phyloP scores from a whole-genome alignment of 1,284 basidiomycete species.

The Cryptococcus wingfieldii region DNA sequence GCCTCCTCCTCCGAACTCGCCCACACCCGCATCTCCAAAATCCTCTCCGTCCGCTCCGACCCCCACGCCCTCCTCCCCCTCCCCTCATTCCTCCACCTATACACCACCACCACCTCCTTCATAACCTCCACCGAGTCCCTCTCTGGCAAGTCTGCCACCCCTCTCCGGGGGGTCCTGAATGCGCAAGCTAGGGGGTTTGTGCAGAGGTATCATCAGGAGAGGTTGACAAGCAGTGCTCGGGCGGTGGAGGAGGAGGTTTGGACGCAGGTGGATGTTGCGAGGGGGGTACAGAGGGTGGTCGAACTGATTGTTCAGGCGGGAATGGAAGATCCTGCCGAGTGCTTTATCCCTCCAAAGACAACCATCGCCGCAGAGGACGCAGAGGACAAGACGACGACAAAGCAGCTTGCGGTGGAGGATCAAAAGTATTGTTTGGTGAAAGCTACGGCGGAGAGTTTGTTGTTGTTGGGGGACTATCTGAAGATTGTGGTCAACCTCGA shows the following conservation, averaged over 20 bases:
- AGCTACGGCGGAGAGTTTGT: slow-evolving; percentile 74
- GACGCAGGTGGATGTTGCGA: slow-evolving; percentile 69
- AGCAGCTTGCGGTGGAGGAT: slow-evolving; percentile 78
- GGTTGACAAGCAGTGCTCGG: slow-evolving; percentile 77
- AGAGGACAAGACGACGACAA: slow-evolving; percentile 37
- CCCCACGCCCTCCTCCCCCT: slow-evolving; percentile 71
- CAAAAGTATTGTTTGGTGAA: slow-evolving; percentile 77
- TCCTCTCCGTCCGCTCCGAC: slow-evolving; percentile 70
- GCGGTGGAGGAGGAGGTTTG: slow-evolving; percentile 59
- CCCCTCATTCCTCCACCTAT: slow-evolving; percentile 71
- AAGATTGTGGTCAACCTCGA: slow-evolving; percentile 82
- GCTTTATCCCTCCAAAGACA: slow-evolving; percentile 50
- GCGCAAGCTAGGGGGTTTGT: slow-evolving; percentile 80
- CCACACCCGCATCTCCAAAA: slow-evolving; percentile 72
- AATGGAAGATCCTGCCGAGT: slow-evolving; percentile 70
- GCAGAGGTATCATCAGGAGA: slow-evolving; percentile 75
- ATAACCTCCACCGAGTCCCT: slow-evolving; percentile 80
- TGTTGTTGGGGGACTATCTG: slow-evolving; percentile 78
- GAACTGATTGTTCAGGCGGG: slow-evolving; percentile 75
- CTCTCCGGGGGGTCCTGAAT: slow-evolving; percentile 75
- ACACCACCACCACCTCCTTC: slow-evolving; percentile 82
- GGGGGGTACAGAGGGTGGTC: slow-evolving; percentile 64
- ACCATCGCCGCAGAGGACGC: slow-evolving; percentile 6
- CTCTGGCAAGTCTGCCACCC: slow-evolving; percentile 84
- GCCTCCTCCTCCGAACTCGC: slow-evolving; percentile 76